phyloP scores from a whole-genome alignment of 2,329 filamentous ascomycete species.

The Phialophora macrospora region DNA sequence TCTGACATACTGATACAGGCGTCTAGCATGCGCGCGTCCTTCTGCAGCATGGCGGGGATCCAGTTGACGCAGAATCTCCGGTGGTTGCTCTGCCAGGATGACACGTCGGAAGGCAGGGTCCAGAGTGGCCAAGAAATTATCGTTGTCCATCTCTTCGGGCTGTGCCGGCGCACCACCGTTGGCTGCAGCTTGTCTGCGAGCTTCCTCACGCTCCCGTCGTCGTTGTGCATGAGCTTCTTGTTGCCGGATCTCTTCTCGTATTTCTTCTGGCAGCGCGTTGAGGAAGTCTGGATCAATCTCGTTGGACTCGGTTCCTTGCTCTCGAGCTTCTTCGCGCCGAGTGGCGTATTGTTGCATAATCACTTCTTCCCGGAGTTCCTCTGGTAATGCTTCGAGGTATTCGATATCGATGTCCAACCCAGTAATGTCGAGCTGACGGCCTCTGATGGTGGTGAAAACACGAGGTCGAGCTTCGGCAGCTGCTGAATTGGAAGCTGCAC shows the following conservation, averaged over 20 bases:
- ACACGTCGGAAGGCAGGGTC: constrained; percentile 82
- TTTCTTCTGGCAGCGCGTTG: constrained; percentile 86
- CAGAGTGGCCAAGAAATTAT: constrained; percentile 88
- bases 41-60: constrained; percentile 86
- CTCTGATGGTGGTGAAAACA: constrained; percentile 81
- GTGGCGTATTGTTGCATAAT: constrained; percentile 87
- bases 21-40: constrained; percentile 71
- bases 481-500: constrained; percentile 42
- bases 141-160: constrained; percentile 85
- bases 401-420: constrained; percentile 92
- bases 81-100: constrained; percentile 88
- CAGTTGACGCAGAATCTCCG: constrained; percentile 80
- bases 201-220: constrained; percentile 81
- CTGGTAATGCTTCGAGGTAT: constrained; percentile 94
- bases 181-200: constrained; percentile 63
- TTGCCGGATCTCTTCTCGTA: constrained; percentile 86
- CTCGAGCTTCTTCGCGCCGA: constrained; percentile 77
- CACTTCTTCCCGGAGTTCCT: constrained; percentile 94
- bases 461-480: constrained; percentile 62
- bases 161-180: constrained; percentile 55
- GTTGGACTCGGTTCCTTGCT: constrained; percentile 58
- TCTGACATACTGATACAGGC: constrained; percentile 61
- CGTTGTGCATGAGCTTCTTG: constrained; percentile 89
- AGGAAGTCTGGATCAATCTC: constrained; percentile 72
- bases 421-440: constrained; percentile 89